These are phyloP conservation scores for Myrica gale DNA, from an alignment of 306 rosid species.

Conservation along the genomic window DNA sequence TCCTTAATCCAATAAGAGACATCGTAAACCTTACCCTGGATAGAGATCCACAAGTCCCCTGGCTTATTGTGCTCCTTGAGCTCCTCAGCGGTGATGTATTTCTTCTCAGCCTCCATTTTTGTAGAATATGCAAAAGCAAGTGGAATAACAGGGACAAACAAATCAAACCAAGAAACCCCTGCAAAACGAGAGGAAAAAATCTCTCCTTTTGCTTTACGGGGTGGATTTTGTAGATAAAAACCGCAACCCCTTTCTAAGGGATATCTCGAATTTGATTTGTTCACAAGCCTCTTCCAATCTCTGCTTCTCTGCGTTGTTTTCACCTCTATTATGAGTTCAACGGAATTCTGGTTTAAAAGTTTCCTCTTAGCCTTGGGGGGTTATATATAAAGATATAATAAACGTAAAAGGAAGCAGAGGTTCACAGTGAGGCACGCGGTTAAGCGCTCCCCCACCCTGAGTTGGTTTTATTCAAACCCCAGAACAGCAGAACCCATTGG, in stretches of 20 bases:
- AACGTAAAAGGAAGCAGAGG: neutral
- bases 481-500: neutral
- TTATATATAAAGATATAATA: neutral
- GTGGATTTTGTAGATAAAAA: neutral
- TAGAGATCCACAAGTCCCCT: slow-evolving; percentile 73
- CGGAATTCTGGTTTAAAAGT: neutral
- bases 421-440: neutral
- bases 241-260: neutral
- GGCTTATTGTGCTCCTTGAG: slow-evolving; percentile 37
- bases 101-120: slow-evolving; percentile 36
- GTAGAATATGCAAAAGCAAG: neutral
- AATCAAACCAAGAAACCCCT: neutral
- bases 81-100: slow-evolving; percentile 41
- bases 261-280: neutral
- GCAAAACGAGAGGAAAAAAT: neutral
- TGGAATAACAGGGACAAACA: neutral
- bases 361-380: neutral
- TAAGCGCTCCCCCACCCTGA: neutral
- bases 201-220: neutral
- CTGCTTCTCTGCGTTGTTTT: neutral
- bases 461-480: neutral
- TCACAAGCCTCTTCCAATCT: neutral
- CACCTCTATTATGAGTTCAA: too few species aligned
- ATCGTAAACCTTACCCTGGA: slow-evolving; percentile 65
- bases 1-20: slow-evolving; percentile 52